These are phyloP conservation scores for Saturnispora quitensis DNA, from an alignment of 805 yeast species.

Conservation along the genomic window DNA sequence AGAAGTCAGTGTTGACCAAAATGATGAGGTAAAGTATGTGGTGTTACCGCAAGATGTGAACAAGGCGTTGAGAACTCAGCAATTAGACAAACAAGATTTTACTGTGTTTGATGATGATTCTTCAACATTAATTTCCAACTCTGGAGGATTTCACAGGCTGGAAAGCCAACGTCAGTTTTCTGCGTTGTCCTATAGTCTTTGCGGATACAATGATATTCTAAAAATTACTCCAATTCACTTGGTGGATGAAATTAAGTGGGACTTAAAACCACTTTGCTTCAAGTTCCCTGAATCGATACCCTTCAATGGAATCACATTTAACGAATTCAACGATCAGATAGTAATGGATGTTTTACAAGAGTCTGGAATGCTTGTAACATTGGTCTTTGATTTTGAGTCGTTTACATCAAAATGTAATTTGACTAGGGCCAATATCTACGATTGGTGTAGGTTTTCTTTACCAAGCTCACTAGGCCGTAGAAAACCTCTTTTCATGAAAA, in stretches of 20 bases:
- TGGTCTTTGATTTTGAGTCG: slow-evolving; percentile 34
- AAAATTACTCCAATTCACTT: slow-evolving; percentile 33
- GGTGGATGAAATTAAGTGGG: slow-evolving; percentile 28
- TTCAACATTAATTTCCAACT: slow-evolving; percentile 1
- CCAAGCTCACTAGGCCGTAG: slow-evolving; percentile 59
- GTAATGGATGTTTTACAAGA: slow-evolving; percentile 48
- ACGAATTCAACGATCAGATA: slow-evolving; percentile 23
- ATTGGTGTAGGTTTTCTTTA: slow-evolving; percentile 61
- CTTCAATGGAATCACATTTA: slow-evolving; percentile 31
- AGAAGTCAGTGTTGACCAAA: not conserved
- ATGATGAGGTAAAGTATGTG: not conserved
- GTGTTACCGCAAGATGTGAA: not conserved
- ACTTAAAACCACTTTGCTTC: slow-evolving; percentile 31
- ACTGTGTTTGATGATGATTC: not conserved
- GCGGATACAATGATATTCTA: slow-evolving; percentile 16
- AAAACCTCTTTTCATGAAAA: slow-evolving; percentile 42
- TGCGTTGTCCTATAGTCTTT: slow-evolving; percentile 17
- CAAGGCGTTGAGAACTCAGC: not conserved
- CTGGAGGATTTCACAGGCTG: slow-evolving; percentile 16
- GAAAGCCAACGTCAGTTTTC: slow-evolving; percentile 11
- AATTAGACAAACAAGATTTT: not conserved
- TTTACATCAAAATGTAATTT: slow-evolving; percentile 27
- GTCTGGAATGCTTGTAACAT: slow-evolving; percentile 42
- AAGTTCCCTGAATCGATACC: slow-evolving; percentile 31
- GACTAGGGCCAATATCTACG: slow-evolving; percentile 25